Evolutionary conservation across 208 protist genomes (phyloP).

Genomic region (Acanthamoeba triangularis): DNA sequence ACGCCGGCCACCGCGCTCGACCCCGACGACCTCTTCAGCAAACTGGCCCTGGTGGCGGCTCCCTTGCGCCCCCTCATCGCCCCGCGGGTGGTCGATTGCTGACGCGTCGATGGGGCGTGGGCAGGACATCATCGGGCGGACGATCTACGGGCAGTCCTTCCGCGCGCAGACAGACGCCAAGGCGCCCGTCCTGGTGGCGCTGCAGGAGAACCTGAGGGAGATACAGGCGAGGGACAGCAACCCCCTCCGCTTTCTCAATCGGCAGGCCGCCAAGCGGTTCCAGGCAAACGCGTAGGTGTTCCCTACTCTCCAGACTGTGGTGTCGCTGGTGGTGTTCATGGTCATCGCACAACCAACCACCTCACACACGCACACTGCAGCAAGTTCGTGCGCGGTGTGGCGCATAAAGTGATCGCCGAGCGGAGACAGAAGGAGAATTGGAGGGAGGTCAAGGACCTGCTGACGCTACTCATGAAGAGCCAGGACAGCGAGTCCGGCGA

Average conservation of each 20-base stretch:
- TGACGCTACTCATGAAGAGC: slow-evolving; percentile 49
- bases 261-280: background rate
- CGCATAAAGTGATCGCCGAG: slow-evolving; percentile 22
- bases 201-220: slow-evolving; percentile 23
- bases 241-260: slow-evolving; percentile 18
- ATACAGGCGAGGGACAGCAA: slow-evolving; percentile 16
- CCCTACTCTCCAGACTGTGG: background rate
- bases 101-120: background rate
- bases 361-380: background rate
- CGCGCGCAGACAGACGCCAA: slow-evolving; percentile 29
- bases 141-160: slow-evolving; percentile 41
- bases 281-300: background rate
- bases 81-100: background rate
- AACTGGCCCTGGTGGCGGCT: background rate
- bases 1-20: background rate
- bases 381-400: slow-evolving; percentile 16
- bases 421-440: background rate
- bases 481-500: slow-evolving; percentile 12
- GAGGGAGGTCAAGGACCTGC: slow-evolving; percentile 30
- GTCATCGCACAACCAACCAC: too few relatives aligned
- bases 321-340: background rate
- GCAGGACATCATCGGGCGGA: slow-evolving; percentile 38
- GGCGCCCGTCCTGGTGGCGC: slow-evolving; percentile 26
- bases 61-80: background rate
- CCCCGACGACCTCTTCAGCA: slow-evolving; percentile 57